Base-by-base conservation (phyloP, 2,329 filamentous ascomycete species). In the Colletotrichum cereale region DNA sequence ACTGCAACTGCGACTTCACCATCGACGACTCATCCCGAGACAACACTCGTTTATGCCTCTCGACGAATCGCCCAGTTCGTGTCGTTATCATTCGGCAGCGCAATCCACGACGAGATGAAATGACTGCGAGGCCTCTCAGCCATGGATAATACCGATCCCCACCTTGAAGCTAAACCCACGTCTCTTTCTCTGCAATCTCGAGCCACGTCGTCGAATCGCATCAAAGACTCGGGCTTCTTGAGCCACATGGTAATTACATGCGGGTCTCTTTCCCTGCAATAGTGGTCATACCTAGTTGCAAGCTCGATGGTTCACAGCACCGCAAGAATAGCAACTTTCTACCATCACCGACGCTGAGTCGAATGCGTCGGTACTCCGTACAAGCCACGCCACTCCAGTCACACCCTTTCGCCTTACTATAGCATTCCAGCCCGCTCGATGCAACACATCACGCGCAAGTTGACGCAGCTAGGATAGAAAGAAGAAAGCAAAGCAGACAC, bases 381-480 rank as follows among this genome's bases (percentile, higher is more conserved):
- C 50, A 12, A 29, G 14, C 18, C 47, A 26, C 24, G n/a, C 18
- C 21, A 5, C 5, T 21, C 21, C n/a, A 38, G 2, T 3, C 21
- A 40, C 55, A 3, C 36, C 40, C 52, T 18, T 29, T 53, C 24
- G 24, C 34, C 21, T 47, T 11, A 44, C 42, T 21, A 11, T 21
- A 47, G 6, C 21, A 2, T 21, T 40, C 48, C 38, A 29, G n/a
- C 24, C 57, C 48, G 44, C n/a, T 42, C 50, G 57, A 71, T 71
- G 57, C 67, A 40, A 66, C 67, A 38, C 67, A 31, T 34, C 62
- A 61, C 29, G 44, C 56, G 64, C 65, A 65, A 26, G n/a, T n/a
- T n/a, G n/a, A n/a, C n/a, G n/a, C n/a, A n/a, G n/a, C n/a, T n/a
- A n/a, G n/a, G 16, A 42, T 42, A 2, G 16, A 14, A 18, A 42